Base-by-base conservation (phyloP, 192 early-diverging fungal species). In the Backusella morwellensis region DNA sequence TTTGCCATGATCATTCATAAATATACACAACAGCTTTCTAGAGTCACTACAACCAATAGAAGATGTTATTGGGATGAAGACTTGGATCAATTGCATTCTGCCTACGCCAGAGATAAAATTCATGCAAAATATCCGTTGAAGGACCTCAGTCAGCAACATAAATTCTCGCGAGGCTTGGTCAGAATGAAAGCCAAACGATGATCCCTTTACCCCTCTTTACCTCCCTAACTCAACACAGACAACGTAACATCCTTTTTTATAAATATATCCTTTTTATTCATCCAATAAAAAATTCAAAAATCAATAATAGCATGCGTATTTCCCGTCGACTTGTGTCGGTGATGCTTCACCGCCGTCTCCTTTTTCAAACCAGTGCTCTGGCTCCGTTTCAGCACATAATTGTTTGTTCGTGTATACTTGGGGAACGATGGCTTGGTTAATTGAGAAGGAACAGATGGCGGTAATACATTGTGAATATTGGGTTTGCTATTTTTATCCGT, bases 101-200 rank as follows among this genome's bases (percentile, higher is more conserved):
- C 78, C 35, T 79, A 79, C 44, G 59, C 73, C 8, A 74, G 21
- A 14, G 78, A 79, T 72, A 68, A 36, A 15, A 68, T 32, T 68
- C 78, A 17, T 63, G 68, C 73, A 19, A 35, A 44, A 35, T 79
- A 75, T 38, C 78, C 68, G 38, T 70, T 79, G 38, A 70, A 75
- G 21, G 44, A 67, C 26, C 56, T 63, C 26, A 79, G 71, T 41
- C 23, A 79, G 44, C 47, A 56, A 44, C 59, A 38, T 29, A 74
- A 74, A 63, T 74, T 74, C 29, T 40, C 52, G 34, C 63, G 56
- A 74, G 72, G 54, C 17, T 54, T 63, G 54, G 68, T 68, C 35
- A 69, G 54, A 36, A 50, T 72, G 12, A 72, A 72, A 44, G 23
- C 56, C 23, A 63, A 63, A 63, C 11, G 9, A 63, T 23, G 26